These are phyloP conservation scores for Fomitopsis pinicola DNA, from an alignment of 1,284 basidiomycete genomes.

Conservation along the genomic window DNA sequence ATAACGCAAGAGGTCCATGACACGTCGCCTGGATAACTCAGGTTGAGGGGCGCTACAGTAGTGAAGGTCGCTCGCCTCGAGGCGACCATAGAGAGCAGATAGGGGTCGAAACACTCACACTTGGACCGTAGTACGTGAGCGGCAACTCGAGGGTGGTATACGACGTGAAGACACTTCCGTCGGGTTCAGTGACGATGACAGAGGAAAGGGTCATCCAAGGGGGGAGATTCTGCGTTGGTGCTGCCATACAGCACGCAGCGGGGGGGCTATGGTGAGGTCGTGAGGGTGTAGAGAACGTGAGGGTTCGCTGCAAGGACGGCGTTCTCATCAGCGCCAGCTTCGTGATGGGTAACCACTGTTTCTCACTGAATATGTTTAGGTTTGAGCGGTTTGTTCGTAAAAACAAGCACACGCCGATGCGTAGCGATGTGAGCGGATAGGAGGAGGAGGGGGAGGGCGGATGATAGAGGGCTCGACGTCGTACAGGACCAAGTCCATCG, in stretches of 20 bases:
- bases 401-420: neutral
- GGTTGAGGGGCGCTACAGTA: neutral
- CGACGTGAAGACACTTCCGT: slow-evolving; percentile 47
- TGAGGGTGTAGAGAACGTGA: slow-evolving; percentile 27
- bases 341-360: neutral
- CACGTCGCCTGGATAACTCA: too few species aligned
- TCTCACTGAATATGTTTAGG: neutral
- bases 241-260: slow-evolving; percentile 36
- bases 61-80: neutral
- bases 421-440: neutral
- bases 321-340: slow-evolving; percentile 1
- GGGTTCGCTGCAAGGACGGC: slow-evolving; percentile 7
- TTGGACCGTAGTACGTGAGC: slow-evolving; percentile 70
- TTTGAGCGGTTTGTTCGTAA: neutral
- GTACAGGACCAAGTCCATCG: neutral
- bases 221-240: slow-evolving; percentile 57
- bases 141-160: slow-evolving; percentile 53
- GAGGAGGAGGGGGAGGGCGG: slow-evolving; percentile 7
- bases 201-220: slow-evolving; percentile 59
- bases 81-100: neutral
- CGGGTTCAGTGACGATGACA: slow-evolving; percentile 43
- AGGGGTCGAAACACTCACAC: slow-evolving; percentile 42
- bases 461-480: neutral
- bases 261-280: slow-evolving; percentile 15
- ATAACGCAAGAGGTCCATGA: too few species aligned